Evolutionary conservation across 257 asterid genomes (phyloP).

Genomic region (Mitragyna speciosa): DNA sequence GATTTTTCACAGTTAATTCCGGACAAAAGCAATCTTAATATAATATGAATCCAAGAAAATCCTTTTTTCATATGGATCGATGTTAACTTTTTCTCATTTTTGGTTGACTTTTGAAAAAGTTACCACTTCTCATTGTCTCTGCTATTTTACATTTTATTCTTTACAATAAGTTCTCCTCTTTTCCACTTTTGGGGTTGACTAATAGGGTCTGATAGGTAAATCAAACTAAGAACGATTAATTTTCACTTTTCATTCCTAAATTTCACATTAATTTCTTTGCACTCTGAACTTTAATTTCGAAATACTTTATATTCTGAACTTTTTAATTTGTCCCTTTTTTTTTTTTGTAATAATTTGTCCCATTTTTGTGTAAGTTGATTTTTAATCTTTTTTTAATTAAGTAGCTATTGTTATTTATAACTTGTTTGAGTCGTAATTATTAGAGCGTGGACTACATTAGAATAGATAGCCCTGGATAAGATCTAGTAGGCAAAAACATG

Average conservation of each 20-base stretch:
- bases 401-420: no score
- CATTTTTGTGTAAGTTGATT: no score
- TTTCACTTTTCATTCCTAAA: no score
- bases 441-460: background rate
- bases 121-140: conserved; percentile 31
- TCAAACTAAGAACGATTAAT: no score
- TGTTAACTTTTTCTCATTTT: conserved; percentile 18
- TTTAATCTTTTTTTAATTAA: no score
- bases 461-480: background rate
- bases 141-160: background rate
- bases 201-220: background rate
- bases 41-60: conserved; percentile 18
- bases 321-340: no score
- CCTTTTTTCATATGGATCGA: conserved; percentile 7
- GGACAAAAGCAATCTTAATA: conserved; percentile 8
- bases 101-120: conserved; percentile 45
- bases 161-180: no score
- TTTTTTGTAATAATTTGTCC: no score
- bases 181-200: background rate
- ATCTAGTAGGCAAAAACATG: background rate
- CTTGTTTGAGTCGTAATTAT: background rate
- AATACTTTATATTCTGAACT: no score
- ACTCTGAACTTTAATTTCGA: no score
- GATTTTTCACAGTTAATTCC: background rate
- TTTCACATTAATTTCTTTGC: no score